These are phyloP conservation scores for Trichophyton verrucosum DNA, from an alignment of 2,329 filamentous ascomycete genomes.

Conservation along the genomic window DNA sequence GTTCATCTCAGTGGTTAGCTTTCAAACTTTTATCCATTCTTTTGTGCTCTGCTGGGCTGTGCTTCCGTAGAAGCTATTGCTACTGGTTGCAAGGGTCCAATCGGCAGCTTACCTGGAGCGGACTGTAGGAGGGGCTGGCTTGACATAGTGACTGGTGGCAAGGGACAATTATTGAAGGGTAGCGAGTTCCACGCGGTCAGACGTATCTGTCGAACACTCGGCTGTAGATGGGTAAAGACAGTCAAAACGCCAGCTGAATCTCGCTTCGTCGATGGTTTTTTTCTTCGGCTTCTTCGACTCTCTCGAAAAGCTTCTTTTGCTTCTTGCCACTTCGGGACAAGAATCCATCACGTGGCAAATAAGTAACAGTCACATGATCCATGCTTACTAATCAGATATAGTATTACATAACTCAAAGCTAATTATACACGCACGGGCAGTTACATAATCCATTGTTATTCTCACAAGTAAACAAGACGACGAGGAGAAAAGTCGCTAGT, in stretches of 20 bases:
- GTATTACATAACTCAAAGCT: no score
- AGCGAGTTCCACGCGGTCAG: background rate
- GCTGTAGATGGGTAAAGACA: no score
- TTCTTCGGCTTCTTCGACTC: background rate
- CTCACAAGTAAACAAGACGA: no score
- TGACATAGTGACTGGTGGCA: constrained; percentile 58
- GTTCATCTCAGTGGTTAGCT: background rate
- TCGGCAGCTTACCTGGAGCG: constrained; percentile 57
- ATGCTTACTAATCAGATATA: background rate
- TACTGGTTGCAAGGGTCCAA: background rate
- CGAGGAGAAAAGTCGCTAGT: no score
- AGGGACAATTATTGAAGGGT: background rate
- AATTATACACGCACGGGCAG: no score
- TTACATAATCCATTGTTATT: no score
- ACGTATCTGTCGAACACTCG: background rate
- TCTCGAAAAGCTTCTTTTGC: background rate
- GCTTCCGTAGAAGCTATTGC: background rate
- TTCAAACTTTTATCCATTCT: no score
- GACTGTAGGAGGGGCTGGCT: constrained; percentile 92
- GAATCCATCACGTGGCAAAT: background rate
- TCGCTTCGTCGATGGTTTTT: background rate
- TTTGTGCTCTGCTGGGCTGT: no score
- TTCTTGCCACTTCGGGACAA: background rate
- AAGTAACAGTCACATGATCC: background rate
- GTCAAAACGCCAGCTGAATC: background rate